phyloP scores from a whole-genome alignment of 495 filamentous ascomycete species.

The Pyrenopolyporus hunteri region DNA sequence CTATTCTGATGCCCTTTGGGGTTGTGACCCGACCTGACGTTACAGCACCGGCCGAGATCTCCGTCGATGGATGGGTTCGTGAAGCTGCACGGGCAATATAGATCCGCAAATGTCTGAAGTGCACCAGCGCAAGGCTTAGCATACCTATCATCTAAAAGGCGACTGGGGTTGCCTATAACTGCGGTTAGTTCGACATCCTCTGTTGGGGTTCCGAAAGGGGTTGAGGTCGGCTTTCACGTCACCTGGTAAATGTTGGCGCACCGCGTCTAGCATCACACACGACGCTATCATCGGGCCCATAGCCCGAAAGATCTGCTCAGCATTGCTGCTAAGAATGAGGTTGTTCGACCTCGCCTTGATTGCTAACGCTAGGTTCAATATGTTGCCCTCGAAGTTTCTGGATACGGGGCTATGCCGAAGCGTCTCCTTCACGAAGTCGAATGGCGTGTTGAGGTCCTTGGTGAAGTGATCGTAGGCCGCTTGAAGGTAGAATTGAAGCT shows the following conservation, averaged over 20 bases:
- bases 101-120: constrained; percentile 55
- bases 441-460: constrained; percentile 54
- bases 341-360: constrained; percentile 47
- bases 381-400: constrained; percentile 59
- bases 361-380: constrained; percentile 55
- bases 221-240: neutral
- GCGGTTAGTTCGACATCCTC: no score
- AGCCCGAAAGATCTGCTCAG: constrained; percentile 50
- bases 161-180: constrained; percentile 41
- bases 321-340: constrained; percentile 32
- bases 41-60: constrained; percentile 49
- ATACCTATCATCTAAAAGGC: constrained; percentile 42
- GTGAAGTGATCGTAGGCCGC: constrained; percentile 65
- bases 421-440: constrained; percentile 61
- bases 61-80: constrained; percentile 32
- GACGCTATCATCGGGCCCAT: constrained; percentile 60
- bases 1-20: constrained; percentile 59
- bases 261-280: constrained; percentile 60
- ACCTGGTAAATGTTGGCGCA: constrained; percentile 52
- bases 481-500: constrained; percentile 57
- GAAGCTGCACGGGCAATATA: constrained; percentile 57
- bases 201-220: no score
- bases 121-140: constrained; percentile 48
- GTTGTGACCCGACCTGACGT: constrained; percentile 51
- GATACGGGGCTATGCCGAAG: constrained; percentile 54